Base-by-base conservation (phyloP, 495 filamentous ascomycete genomes). In the Penicillium atrosanguineum region DNA sequence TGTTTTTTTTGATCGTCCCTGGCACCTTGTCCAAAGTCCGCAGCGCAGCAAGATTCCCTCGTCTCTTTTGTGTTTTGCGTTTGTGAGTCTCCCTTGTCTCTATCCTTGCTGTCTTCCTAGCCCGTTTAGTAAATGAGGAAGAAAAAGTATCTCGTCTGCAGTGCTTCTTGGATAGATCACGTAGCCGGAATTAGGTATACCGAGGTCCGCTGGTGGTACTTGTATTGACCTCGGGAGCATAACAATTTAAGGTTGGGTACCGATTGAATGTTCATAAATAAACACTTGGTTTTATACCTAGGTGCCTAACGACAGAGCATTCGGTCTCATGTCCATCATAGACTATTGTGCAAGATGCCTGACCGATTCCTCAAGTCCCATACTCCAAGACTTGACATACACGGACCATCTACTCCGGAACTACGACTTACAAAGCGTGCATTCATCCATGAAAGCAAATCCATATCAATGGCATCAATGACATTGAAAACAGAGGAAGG, bases 11-110 rank as follows among this genome's bases (percentile, higher is more conserved):
- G 53, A 56, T 66, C 23, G 23, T 23, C 65, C 56, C 60, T 71
- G 61, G 67, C 64, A 66, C 62, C 66, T 67, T 67, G 67, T 69
- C 68, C 61, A 70, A 70, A 72, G 64, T 73, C 67, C 69, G 62
- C 70, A 72, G 63, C 68, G 67, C 70, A 70, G 68, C 69, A 70
- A 70, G 68, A 72, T 70, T 69, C 66, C 64, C 69, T 73, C 65
- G 63, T 69, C 66, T 60, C 66, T 67, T 66, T 55, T 53, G 48
- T 64, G 55, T 67, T 67, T 68, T 62, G 63, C 66, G 50, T 67
- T 61, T 55, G 58, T 62, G 60, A 57, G 52, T 56, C 60, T 59
- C 61, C 62, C 55, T 65, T 68, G 46, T 63, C 48, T 57, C 56
- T 69, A 57, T 62, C 61, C 42, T 64, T 62, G 46, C 46, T 48